These are phyloP conservation scores for Dendryphion nanum DNA, from an alignment of 2,329 filamentous ascomycete genomes.

Conservation along the genomic window DNA sequence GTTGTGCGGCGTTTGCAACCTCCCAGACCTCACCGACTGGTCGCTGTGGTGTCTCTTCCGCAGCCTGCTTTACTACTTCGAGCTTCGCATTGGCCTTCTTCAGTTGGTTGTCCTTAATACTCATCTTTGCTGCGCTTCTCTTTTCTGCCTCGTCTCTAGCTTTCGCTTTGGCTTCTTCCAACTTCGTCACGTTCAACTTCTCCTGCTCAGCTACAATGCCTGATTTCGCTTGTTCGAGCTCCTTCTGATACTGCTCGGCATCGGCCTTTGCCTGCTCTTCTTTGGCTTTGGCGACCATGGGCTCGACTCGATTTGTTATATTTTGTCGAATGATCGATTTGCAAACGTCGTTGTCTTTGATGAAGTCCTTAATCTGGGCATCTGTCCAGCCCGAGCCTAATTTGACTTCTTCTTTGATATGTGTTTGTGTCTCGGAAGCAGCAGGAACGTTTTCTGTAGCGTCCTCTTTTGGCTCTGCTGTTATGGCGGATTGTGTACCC, in stretches of 20 bases:
- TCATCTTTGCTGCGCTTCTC: constrained; percentile 61
- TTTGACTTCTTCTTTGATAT: neutral
- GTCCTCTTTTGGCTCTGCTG: constrained; percentile 1
- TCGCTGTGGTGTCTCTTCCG: constrained; percentile 78
- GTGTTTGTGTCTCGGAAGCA: constrained; percentile 3
- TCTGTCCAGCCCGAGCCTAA: neutral
- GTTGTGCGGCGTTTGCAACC: constrained; percentile 61
- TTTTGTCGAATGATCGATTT: constrained; percentile 33
- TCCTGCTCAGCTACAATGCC: neutral
- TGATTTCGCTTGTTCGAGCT: constrained; percentile 27
- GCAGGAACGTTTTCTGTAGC: neutral
- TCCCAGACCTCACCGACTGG: constrained; percentile 87
- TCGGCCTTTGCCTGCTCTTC: constrained; percentile 11
- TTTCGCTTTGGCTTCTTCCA: constrained; percentile 24
- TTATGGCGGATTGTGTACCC: neutral
- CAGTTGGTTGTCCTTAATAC: constrained; percentile 71
- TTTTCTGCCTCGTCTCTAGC: constrained; percentile 51
- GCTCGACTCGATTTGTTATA: constrained; percentile 23
- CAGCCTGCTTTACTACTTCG: constrained; percentile 75
- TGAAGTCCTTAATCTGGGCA: constrained; percentile 39
- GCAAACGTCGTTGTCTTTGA: constrained; percentile 47
- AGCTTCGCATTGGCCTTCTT: constrained; percentile 68
- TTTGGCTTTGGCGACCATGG: constrained; percentile 4
- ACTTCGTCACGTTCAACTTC: constrained; percentile 36
- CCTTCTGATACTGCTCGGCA: constrained; percentile 56